phyloP scores from a whole-genome alignment of 2,329 filamentous ascomycete species.

The Colletotrichum brevisporum region DNA sequence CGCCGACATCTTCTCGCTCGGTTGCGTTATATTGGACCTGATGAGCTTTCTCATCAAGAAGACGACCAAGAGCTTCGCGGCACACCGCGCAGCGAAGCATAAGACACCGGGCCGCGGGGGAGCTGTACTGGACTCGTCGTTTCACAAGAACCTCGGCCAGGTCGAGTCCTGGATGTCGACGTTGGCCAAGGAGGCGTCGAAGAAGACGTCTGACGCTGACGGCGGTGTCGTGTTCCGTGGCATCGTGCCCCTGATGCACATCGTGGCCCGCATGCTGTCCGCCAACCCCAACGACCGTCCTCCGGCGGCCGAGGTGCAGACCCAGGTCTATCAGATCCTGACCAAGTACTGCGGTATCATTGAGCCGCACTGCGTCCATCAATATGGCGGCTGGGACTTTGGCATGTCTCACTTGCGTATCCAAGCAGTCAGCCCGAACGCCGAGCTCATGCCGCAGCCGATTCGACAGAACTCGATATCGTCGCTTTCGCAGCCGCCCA shows the following conservation, averaged over 20 bases:
- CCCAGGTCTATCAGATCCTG: slow-evolving; percentile 66
- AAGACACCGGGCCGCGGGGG: slow-evolving; percentile 71
- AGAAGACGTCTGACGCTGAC: slow-evolving; percentile 56
- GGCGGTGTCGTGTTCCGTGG: slow-evolving; percentile 64
- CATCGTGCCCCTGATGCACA: slow-evolving; percentile 65
- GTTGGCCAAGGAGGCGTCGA: slow-evolving; percentile 71
- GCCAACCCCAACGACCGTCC: slow-evolving; percentile 67
- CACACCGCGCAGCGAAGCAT: slow-evolving; percentile 76
- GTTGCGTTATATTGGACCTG: slow-evolving; percentile 80
- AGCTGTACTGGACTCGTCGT: slow-evolving; percentile 77
- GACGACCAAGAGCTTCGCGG: slow-evolving; percentile 74
- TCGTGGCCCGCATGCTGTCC: slow-evolving; percentile 69
- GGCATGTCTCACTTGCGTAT: slow-evolving; percentile 46
- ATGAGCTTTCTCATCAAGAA: slow-evolving; percentile 79
- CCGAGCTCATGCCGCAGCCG: slow-evolving; percentile 30
- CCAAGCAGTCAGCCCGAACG: slow-evolving; percentile 32
- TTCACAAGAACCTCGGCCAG: slow-evolving; percentile 79
- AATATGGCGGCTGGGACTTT: slow-evolving; percentile 56
- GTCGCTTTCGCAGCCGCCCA: slow-evolving; percentile 35
- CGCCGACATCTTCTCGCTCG: slow-evolving; percentile 81
- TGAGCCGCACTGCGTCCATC: slow-evolving; percentile 69
- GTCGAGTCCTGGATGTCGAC: slow-evolving; percentile 77
- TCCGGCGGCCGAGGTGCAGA: slow-evolving; percentile 65
- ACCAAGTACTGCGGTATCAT: slow-evolving; percentile 61
- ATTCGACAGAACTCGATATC: slow-evolving; percentile 38